Conservation (phyloP, 495 filamentous ascomycete genomes). For the Aspergillus egyptiacus region DNA sequence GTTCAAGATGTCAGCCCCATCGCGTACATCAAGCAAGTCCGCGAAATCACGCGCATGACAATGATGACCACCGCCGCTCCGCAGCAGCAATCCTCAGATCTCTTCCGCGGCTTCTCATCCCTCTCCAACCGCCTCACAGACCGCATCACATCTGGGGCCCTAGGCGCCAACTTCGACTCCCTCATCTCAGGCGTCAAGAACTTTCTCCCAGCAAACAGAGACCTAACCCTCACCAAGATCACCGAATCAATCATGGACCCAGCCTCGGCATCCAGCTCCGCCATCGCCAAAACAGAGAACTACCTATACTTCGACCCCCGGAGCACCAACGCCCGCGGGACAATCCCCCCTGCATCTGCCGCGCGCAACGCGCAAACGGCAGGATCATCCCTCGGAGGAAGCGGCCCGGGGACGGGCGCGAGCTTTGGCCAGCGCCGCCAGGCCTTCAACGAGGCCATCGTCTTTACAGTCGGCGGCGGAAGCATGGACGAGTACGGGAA, state of each 20-base stretch:
- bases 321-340: slow-evolving; percentile 85
- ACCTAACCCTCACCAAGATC: slow-evolving; percentile 95
- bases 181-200: slow-evolving; percentile 99
- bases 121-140: slow-evolving; percentile 89
- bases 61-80: slow-evolving; percentile 89
- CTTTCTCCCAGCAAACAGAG: slow-evolving; percentile 90
- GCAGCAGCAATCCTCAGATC: slow-evolving; percentile 57
- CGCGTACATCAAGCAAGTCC: slow-evolving; percentile 84
- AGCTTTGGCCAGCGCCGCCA: slow-evolving; percentile 92
- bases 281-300: slow-evolving; percentile 93
- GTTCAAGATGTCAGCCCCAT: slow-evolving; percentile 67
- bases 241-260: slow-evolving; percentile 99
- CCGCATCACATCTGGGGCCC: slow-evolving; percentile 82
- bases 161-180: slow-evolving; percentile 87
- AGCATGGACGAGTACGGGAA: slow-evolving; percentile 99
- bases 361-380: slow-evolving; percentile 50
- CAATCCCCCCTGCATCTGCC: slow-evolving; percentile 66
- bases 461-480: slow-evolving; percentile 94
- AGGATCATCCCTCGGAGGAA: slow-evolving; percentile 31
- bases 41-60: slow-evolving; percentile 95
- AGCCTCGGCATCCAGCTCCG: slow-evolving; percentile 75
- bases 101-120: slow-evolving; percentile 84
- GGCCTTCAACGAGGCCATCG: slow-evolving; percentile 90
- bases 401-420: slow-evolving; percentile 62
- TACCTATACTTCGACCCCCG: slow-evolving; percentile 99